A percentile compares a stretch with the other conserved stretches of the same genome.
Conservation (phyloP, 2,329 filamentous ascomycete genomes). For the Cordyceps farinosa region DNA sequence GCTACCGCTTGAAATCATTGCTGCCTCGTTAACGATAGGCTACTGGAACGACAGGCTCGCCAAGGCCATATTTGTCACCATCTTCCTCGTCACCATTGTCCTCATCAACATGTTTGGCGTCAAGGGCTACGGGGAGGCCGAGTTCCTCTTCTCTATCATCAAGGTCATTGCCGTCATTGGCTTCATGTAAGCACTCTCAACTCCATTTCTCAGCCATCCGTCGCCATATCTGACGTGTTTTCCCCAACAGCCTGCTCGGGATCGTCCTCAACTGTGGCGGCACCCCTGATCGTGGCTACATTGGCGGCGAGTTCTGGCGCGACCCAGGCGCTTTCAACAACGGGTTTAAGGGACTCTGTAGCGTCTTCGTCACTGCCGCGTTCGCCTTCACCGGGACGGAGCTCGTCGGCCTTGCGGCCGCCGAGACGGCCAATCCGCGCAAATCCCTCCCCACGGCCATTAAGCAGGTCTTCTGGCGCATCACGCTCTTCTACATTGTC, state of each 20-base stretch:
- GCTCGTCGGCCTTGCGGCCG: constrained; percentile 71
- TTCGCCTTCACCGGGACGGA: constrained; percentile 76
- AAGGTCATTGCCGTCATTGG: constrained; percentile 85
- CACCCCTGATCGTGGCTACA: constrained; percentile 68
- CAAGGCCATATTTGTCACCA: constrained; percentile 73
- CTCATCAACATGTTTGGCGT: constrained; percentile 85
- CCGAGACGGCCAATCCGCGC: constrained; percentile 73
- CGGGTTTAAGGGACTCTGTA: constrained; percentile 79
- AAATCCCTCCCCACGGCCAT: constrained; percentile 82
- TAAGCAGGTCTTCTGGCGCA: constrained; percentile 95
- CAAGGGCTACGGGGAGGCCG: constrained; percentile 83
- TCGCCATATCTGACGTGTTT: neutral
- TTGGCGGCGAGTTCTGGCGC: constrained; percentile 74
- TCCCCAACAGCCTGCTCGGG: constrained; percentile 66
- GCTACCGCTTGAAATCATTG: constrained; percentile 80
- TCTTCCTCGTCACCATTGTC: constrained; percentile 76
- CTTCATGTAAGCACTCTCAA: constrained; percentile 66
- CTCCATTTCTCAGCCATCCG: neutral
- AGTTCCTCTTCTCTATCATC: constrained; percentile 82
- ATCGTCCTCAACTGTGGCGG: constrained; percentile 84
- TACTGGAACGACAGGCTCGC: constrained; percentile 70
- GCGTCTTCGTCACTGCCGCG: constrained; percentile 71
- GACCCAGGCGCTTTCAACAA: constrained; percentile 80
- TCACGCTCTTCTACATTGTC: constrained; percentile 84
- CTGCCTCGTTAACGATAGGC: constrained; percentile 76